Conservation (phyloP, 306 rosid genomes). For the Sesbania bispinosa region DNA sequence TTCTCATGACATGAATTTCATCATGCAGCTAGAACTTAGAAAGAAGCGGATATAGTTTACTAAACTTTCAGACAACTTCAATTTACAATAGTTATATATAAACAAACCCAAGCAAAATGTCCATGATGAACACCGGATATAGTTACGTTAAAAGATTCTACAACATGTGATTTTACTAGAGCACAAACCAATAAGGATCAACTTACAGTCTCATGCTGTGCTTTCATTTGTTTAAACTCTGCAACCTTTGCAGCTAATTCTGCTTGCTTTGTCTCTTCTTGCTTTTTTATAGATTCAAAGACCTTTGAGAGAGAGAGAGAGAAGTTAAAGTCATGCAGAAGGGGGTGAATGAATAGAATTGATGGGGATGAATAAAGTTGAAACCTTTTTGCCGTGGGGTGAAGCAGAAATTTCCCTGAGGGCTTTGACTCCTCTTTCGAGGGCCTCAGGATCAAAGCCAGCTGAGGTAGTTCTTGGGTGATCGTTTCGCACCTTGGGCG, state of each 20-base stretch:
- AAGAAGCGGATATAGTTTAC: neutral
- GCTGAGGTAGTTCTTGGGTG: conserved; percentile 77
- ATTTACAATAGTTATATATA: neutral
- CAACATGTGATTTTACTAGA: too few species aligned
- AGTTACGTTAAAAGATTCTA: too few species aligned
- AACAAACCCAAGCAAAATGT: neutral
- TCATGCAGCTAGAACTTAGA: neutral
- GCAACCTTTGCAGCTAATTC: conserved; percentile 69
- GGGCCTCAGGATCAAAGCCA: conserved; percentile 86
- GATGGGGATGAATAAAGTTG: neutral
- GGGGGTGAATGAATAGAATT: neutral
- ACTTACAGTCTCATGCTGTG: conserved; percentile 80
- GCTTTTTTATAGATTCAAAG: conserved; percentile 60
- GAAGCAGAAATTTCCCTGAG: conserved; percentile 48
- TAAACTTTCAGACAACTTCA: neutral
- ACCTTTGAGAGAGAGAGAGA: conserved; percentile 33
- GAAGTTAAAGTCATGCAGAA: neutral
- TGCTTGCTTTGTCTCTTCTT: conserved; percentile 73
- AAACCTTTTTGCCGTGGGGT: conserved; percentile 68
- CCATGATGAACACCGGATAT: neutral
- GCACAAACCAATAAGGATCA: neutral
- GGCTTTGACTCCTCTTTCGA: conserved; percentile 73
- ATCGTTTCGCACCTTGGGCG: conserved; percentile 69
- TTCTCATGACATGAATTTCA: neutral
- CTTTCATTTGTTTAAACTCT: conserved; percentile 70